phyloP scores from a whole-genome alignment of 2,329 filamentous ascomycete species.

The Hypoxylon rubiginosum region DNA sequence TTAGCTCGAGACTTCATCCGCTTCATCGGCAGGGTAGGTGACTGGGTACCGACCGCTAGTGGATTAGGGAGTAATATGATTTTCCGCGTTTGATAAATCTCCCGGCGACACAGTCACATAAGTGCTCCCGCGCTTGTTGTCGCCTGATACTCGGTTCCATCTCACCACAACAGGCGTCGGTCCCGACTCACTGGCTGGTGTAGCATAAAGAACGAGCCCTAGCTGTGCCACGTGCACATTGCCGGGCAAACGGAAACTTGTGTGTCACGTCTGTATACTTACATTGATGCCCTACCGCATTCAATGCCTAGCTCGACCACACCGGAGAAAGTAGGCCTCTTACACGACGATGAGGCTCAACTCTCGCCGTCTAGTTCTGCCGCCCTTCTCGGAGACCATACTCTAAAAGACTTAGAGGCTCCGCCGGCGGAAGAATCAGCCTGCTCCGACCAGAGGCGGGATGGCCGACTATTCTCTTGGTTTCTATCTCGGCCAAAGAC shows the following conservation, averaged over 20 bases:
- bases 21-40: constrained; percentile 11
- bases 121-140: not conserved
- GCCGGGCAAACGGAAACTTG: not conserved
- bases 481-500: constrained; percentile 36
- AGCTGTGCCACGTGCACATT: constrained; percentile 25
- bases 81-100: constrained; percentile 8
- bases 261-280: not conserved
- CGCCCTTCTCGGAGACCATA: constrained; percentile 34
- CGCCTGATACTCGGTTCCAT: not conserved
- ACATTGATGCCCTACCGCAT: constrained; percentile 26
- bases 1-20: not conserved
- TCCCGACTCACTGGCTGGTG: constrained; percentile 18
- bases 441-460: constrained; percentile 23
- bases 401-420: constrained; percentile 29
- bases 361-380: constrained; percentile 28
- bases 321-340: constrained; percentile 34
- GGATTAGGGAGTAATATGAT: constrained; percentile 18
- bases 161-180: constrained; percentile 9
- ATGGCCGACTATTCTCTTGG: constrained; percentile 31
- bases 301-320: constrained; percentile 39
- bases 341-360: constrained; percentile 34
- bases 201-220: constrained; percentile 22
- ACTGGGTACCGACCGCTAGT: constrained; percentile 1
- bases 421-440: constrained; percentile 10
- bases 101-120: constrained; percentile 7